These are phyloP conservation scores for Lactifluus subvellereus DNA, from an alignment of 768 basidiomycete species.

Conservation along the genomic window DNA sequence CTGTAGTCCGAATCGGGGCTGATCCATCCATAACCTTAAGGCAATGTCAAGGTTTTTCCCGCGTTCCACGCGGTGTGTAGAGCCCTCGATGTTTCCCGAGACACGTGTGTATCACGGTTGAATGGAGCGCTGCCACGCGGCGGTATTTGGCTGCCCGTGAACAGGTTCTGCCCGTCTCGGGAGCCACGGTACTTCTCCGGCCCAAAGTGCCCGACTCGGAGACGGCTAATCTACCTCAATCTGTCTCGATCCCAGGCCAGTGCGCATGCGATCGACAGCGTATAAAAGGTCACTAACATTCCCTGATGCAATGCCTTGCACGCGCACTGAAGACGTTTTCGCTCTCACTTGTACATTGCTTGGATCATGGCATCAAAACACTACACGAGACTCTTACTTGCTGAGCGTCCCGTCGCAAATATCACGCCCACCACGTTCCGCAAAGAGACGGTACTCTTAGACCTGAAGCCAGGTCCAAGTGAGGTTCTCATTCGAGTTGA, in stretches of 20 bases:
- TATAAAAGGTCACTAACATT: neutral
- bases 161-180: neutral
- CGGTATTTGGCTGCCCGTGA: neutral
- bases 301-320: neutral
- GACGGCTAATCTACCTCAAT: neutral
- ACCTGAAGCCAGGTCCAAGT: conserved; percentile 47
- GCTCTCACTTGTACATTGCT: too few species aligned
- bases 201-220: neutral
- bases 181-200: neutral
- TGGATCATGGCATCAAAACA: conserved; percentile 1
- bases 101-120: too few species aligned
- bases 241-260: too few species aligned
- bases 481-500: conserved; percentile 72
- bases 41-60: neutral
- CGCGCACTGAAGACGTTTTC: neutral
- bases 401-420: conserved; percentile 63
- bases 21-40: neutral
- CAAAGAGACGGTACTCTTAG: conserved; percentile 46
- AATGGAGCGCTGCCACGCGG: too few species aligned
- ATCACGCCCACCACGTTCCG: conserved; percentile 74
- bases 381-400: conserved; percentile 68
- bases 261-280: neutral
- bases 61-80: too few species aligned
- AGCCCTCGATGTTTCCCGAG: too few species aligned
- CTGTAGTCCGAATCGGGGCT: neutral